phyloP scores from a whole-genome alignment of 371 early-diverging fungal genomes.

The Entomophthora muscae region DNA sequence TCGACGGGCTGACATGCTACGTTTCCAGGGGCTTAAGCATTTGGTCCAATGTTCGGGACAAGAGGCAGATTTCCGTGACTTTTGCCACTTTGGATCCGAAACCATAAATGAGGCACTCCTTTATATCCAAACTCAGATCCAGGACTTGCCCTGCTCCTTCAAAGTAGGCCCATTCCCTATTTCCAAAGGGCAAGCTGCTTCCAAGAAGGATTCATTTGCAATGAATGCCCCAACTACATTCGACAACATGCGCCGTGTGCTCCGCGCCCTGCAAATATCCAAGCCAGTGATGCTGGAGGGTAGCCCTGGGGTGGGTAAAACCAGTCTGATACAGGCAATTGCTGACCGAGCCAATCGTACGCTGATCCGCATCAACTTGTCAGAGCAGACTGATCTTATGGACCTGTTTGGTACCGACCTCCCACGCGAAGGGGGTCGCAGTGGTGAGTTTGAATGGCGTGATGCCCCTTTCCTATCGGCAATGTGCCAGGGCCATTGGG shows the following conservation, averaged over 20 bases:
- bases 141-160: slow-evolving; percentile 24
- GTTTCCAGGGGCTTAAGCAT: slow-evolving; percentile 24
- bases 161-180: slow-evolving; percentile 66
- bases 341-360: slow-evolving; percentile 65
- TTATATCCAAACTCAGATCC: slow-evolving; percentile 21
- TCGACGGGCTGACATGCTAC: slow-evolving; percentile 28
- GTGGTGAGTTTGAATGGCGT: slow-evolving; percentile 81
- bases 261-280: slow-evolving; percentile 83
- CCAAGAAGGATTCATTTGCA: slow-evolving; percentile 47
- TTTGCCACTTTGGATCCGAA: slow-evolving; percentile 12
- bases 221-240: slow-evolving; percentile 79
- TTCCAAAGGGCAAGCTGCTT: slow-evolving; percentile 29
- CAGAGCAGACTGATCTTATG: slow-evolving; percentile 98
- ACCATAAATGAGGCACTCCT: slow-evolving; percentile 24
- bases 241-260: slow-evolving; percentile 75
- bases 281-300: slow-evolving; percentile 97
- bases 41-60: slow-evolving; percentile 14
- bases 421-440: slow-evolving; percentile 47
- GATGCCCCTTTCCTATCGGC: slow-evolving; percentile 95
- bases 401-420: slow-evolving; percentile 94
- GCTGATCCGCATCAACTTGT: slow-evolving; percentile 93
- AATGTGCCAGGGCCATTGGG: slow-evolving; percentile 94
- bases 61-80: slow-evolving; percentile 4
- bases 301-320: slow-evolving; percentile 95
- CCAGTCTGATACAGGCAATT: slow-evolving; percentile 76